phyloP scores from a whole-genome alignment of 78 protist species.

The Anaeramoeba ignava region DNA sequence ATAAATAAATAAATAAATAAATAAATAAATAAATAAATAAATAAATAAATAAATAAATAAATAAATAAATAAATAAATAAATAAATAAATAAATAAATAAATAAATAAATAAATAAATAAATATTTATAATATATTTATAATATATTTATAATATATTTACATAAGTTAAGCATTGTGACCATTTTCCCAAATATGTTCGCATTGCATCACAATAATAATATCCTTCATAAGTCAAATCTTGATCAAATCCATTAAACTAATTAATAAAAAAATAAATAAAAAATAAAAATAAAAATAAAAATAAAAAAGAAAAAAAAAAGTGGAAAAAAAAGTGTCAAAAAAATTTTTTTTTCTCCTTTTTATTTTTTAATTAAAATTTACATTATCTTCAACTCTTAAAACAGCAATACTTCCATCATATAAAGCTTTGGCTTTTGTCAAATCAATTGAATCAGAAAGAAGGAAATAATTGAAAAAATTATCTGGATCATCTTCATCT shows the following conservation, averaged over 20 bases:
- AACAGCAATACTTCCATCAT: background rate
- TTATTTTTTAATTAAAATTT: no score
- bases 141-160: background rate
- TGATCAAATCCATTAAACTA: background rate
- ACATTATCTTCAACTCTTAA: background rate
- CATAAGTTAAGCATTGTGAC: background rate
- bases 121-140: background rate
- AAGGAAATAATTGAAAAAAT: background rate
- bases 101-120: background rate
- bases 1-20: background rate
- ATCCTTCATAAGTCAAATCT: slow-evolving; percentile 1
- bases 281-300: no score
- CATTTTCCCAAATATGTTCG: background rate
- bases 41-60: background rate
- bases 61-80: background rate
- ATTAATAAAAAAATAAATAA: no score
- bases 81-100: background rate
- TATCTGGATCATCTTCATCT: background rate
- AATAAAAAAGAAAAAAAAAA: no score
- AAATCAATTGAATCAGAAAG: background rate
- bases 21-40: background rate
- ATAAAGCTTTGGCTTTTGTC: background rate
- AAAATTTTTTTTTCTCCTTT: no score
- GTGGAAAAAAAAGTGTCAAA: no score
- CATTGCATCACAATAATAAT: background rate